These are phyloP conservation scores for Zymoseptoria brevis DNA, from an alignment of 2,329 filamentous ascomycete species.

Conservation along the genomic window DNA sequence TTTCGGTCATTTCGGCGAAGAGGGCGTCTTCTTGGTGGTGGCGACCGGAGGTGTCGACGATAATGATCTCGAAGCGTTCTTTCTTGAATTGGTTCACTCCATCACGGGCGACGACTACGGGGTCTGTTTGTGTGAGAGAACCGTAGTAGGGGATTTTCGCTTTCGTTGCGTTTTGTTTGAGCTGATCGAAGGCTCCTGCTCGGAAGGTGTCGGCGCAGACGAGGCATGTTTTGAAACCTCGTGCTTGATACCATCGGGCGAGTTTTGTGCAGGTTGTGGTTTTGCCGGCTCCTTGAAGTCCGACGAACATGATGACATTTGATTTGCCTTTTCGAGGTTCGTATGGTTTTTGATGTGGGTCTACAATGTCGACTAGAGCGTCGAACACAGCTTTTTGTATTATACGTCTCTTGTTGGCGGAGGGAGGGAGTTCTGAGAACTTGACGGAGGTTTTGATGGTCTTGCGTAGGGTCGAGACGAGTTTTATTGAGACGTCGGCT, in stretches of 20 bases:
- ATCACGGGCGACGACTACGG: constrained; percentile 84
- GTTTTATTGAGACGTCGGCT: constrained; percentile 92
- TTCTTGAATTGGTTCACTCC: constrained; percentile 99
- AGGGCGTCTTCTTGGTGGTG: constrained; percentile 92
- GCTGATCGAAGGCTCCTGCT: constrained; percentile 93
- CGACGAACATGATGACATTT: constrained; percentile 99
- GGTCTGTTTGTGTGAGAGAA: constrained; percentile 91
- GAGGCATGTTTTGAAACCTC: constrained; percentile 85
- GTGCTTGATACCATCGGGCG: constrained; percentile 84
- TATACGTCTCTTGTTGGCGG: constrained; percentile 95
- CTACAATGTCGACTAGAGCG: constrained; percentile 88
- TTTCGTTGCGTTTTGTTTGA: constrained; percentile 98
- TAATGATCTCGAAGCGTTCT: constrained; percentile 95
- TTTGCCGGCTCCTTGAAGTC: constrained; percentile 93
- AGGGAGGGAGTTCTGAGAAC: constrained; percentile 83
- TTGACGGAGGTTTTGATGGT: constrained; percentile 87
- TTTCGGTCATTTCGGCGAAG: constrained; percentile 97
- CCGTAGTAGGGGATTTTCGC: constrained; percentile 99
- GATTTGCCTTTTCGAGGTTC: constrained; percentile 92
- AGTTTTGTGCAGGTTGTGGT: constrained; percentile 98
- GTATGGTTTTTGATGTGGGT: constrained; percentile 91
- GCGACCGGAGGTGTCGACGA: constrained; percentile 92
- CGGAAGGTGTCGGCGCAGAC: constrained; percentile 98
- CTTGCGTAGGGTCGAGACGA: constrained; percentile 84
- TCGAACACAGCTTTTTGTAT: constrained; percentile 98